These are phyloP conservation scores for Aspergillus fructus DNA, from an alignment of 2,329 filamentous ascomycete genomes.

Conservation along the genomic window DNA sequence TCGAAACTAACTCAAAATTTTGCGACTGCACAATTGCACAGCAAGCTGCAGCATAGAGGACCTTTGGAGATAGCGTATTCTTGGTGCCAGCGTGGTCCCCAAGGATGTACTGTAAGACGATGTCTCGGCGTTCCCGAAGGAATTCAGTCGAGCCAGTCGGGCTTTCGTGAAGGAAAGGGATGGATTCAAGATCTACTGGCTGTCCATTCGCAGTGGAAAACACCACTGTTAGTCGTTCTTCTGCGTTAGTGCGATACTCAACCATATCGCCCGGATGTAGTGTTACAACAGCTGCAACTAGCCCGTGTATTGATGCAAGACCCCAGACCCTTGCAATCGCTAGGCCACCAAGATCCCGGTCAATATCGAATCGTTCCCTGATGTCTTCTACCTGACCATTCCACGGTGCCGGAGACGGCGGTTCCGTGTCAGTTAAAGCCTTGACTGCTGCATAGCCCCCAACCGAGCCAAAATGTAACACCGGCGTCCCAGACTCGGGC, in stretches of 20 bases:
- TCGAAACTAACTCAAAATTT: slow-evolving; percentile 22
- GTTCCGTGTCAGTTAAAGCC: slow-evolving; percentile 10
- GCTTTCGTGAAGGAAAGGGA: slow-evolving; percentile 2
- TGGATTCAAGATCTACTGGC: not conserved
- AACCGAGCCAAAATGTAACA: slow-evolving; percentile 32
- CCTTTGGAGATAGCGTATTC: slow-evolving; percentile 26
- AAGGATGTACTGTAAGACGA: slow-evolving; percentile 31
- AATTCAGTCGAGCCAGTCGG: slow-evolving; percentile 17
- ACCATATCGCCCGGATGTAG: slow-evolving; percentile 58
- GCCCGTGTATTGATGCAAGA: slow-evolving; percentile 49
- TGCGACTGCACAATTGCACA: slow-evolving; percentile 33
- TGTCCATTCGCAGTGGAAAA: slow-evolving; percentile 29
- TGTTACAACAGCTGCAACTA: slow-evolving; percentile 50
- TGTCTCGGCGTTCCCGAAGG: slow-evolving; percentile 20
- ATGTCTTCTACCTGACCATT: slow-evolving; percentile 30
- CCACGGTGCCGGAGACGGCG: slow-evolving; percentile 25
- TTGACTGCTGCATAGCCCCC: slow-evolving; percentile 26
- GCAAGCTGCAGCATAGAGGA: slow-evolving; percentile 38
- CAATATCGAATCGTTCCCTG: slow-evolving; percentile 48
- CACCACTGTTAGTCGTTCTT: slow-evolving; percentile 44
- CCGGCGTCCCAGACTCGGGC: slow-evolving; percentile 14
- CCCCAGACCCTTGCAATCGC: slow-evolving; percentile 56
- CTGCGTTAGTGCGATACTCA: slow-evolving; percentile 53
- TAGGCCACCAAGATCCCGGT: slow-evolving; percentile 51
- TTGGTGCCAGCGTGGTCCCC: slow-evolving; percentile 15